Conservation (phyloP, 441 rosid genomes). For the Populus trichocarpa region DNA sequence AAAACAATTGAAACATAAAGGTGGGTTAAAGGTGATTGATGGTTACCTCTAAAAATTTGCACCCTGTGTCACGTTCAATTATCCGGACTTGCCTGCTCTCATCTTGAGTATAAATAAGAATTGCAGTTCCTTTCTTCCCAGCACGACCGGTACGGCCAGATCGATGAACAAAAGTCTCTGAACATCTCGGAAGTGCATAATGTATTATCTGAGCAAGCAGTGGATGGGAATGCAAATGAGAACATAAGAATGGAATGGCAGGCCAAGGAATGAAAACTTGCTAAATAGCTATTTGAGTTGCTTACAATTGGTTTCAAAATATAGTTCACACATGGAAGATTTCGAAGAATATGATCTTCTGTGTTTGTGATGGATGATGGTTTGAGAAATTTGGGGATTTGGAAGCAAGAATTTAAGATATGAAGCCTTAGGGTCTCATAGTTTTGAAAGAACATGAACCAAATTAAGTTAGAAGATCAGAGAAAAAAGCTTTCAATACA, state of each 20-base stretch:
- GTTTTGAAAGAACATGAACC: not conserved
- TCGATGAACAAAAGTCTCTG: conserved; percentile 98
- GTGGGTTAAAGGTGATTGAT: not conserved
- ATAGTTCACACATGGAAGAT: not conserved
- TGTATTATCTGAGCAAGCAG: conserved; percentile 61
- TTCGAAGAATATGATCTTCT: not conserved
- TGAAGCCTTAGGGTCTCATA: not conserved
- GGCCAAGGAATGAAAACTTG: not conserved
- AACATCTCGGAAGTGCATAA: conserved; percentile 84
- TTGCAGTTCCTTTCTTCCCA: conserved; percentile 94
- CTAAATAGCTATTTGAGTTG: not conserved
- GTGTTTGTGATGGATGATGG: not conserved
- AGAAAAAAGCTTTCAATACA: not conserved
- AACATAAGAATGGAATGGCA: not conserved
- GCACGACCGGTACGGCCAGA: conserved; percentile 99
- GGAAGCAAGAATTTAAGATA: not conserved
- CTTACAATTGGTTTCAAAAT: not conserved
- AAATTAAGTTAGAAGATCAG: not conserved
- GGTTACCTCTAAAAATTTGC: conserved; percentile 73
- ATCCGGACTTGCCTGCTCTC: conserved; percentile 62
- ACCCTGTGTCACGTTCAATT: conserved; percentile 85
- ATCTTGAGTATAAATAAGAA: conserved; percentile 68
- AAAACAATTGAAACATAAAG: not conserved
- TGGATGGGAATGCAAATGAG: not conserved
- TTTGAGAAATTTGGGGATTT: not conserved